Conservation (phyloP, 768 basidiomycete genomes). For the Rhizopogon salebrosus region DNA sequence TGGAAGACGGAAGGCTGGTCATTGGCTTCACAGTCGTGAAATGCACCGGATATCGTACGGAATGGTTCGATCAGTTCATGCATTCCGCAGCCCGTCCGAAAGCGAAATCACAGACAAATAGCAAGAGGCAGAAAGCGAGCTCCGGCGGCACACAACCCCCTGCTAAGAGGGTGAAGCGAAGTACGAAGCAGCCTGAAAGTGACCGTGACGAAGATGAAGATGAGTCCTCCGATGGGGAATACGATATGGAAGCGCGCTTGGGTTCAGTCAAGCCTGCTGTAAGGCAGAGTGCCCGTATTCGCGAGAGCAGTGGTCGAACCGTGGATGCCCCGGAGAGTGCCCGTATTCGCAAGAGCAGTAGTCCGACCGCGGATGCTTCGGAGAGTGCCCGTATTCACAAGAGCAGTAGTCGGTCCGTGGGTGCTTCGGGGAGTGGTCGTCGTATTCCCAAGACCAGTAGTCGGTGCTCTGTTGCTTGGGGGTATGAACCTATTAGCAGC, state of each 20-base stretch:
- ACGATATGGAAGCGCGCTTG: not conserved
- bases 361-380: too few species aligned
- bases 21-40: constrained; percentile 16
- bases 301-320: too few species aligned
- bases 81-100: constrained; percentile 12
- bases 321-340: too few species aligned
- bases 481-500: too few species aligned
- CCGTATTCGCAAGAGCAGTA: too few species aligned
- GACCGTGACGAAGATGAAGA: constrained; percentile 11
- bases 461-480: too few species aligned
- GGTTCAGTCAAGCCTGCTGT: not conserved
- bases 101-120: not conserved
- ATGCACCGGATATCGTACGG: constrained; percentile 16
- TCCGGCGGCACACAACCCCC: not conserved
- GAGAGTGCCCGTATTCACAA: too few species aligned
- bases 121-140: not conserved
- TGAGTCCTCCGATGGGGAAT: constrained; percentile 5
- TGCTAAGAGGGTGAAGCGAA: not conserved
- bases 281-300: not conserved
- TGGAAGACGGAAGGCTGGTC: constrained; percentile 11
- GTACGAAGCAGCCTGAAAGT: not conserved
- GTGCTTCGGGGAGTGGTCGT: too few species aligned
- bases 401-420: too few species aligned
- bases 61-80: constrained; percentile 13
- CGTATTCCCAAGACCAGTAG: too few species aligned